Evolutionary conservation across 2,329 filamentous ascomycete genomes (phyloP).

Genomic region (Pseudocercospora pini-densiflorae): DNA sequence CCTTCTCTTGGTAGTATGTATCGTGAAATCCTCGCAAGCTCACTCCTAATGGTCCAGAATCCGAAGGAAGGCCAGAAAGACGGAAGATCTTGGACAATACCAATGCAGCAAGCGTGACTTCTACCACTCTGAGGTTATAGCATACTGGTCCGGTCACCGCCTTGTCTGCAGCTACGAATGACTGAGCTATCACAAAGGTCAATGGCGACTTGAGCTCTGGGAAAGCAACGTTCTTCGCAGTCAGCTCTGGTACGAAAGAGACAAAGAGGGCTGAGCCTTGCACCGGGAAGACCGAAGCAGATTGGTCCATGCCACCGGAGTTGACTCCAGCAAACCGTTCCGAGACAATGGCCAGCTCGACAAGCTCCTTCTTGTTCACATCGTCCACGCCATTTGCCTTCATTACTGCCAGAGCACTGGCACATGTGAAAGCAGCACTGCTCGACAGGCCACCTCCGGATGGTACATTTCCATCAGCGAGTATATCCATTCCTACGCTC

Average conservation of each 20-base stretch:
- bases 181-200: slow-evolving; percentile 92
- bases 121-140: slow-evolving; percentile 96
- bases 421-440: slow-evolving; percentile 90
- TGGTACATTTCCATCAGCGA: slow-evolving; percentile 91
- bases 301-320: slow-evolving; percentile 97
- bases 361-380: slow-evolving; percentile 89
- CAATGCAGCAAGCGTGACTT: slow-evolving; percentile 85
- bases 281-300: slow-evolving; percentile 90
- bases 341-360: slow-evolving; percentile 91
- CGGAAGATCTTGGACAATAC: slow-evolving; percentile 64
- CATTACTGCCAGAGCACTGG: slow-evolving; percentile 86
- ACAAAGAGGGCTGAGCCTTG: slow-evolving; percentile 87
- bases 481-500: slow-evolving; percentile 79
- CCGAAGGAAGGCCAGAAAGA: slow-evolving; percentile 69
- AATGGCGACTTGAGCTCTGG: slow-evolving; percentile 81
- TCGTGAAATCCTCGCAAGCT: slow-evolving; percentile 88
- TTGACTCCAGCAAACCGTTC: slow-evolving; percentile 96
- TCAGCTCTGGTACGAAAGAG: slow-evolving; percentile 80
- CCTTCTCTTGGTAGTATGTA: slow-evolving; percentile 68
- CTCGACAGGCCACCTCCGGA: slow-evolving; percentile 91
- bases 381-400: slow-evolving; percentile 77
- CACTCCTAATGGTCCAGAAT: slow-evolving; percentile 81
- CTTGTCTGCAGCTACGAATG: slow-evolving; percentile 92
- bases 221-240: slow-evolving; percentile 77
- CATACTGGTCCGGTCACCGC: slow-evolving; percentile 89